Percentiles rank a stretch among this genome's conserved stretches.
phyloP scores from a whole-genome alignment of 352 stramenopile species.

The Phytophthora crassamura region DNA sequence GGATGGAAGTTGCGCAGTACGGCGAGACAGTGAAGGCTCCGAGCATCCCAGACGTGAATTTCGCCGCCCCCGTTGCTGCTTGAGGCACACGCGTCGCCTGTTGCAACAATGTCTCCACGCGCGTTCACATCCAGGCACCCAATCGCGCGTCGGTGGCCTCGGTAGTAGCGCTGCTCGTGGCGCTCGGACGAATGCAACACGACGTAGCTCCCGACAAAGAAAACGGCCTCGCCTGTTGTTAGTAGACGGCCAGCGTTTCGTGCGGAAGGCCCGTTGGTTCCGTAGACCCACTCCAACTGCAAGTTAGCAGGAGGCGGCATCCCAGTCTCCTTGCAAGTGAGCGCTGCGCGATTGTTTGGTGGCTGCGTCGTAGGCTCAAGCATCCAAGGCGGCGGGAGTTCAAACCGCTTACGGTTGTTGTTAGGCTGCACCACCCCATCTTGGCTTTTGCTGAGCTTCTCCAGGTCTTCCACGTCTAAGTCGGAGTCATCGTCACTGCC shows the following conservation, averaged over 20 bases:
- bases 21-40: slow-evolving; percentile 72
- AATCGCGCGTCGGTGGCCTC: slow-evolving; percentile 64
- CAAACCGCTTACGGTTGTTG: slow-evolving; percentile 17
- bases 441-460: slow-evolving; percentile 4
- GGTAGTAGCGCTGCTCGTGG: slow-evolving; percentile 80
- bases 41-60: slow-evolving; percentile 78
- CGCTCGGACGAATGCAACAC: slow-evolving; percentile 68
- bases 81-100: slow-evolving; percentile 38
- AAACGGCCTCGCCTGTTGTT: slow-evolving; percentile 65
- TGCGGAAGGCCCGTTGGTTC: slow-evolving; percentile 50
- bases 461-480: slow-evolving; percentile 55
- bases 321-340: slow-evolving; percentile 13
- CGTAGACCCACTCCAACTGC: slow-evolving; percentile 81
- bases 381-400: slow-evolving; percentile 54
- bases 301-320: slow-evolving; percentile 71
- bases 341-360: not conserved
- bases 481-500: slow-evolving; percentile 82
- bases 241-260: slow-evolving; percentile 64
- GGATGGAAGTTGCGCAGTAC: slow-evolving; percentile 73
- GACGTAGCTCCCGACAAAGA: slow-evolving; percentile 78
- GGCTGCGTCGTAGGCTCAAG: slow-evolving; percentile 42
- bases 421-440: not conserved
- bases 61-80: slow-evolving; percentile 30
- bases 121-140: slow-evolving; percentile 69
- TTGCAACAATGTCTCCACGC: slow-evolving; percentile 69